Evolutionary conservation across 768 basidiomycete genomes (phyloP).

Genomic region (Tephrocybe sp.): DNA sequence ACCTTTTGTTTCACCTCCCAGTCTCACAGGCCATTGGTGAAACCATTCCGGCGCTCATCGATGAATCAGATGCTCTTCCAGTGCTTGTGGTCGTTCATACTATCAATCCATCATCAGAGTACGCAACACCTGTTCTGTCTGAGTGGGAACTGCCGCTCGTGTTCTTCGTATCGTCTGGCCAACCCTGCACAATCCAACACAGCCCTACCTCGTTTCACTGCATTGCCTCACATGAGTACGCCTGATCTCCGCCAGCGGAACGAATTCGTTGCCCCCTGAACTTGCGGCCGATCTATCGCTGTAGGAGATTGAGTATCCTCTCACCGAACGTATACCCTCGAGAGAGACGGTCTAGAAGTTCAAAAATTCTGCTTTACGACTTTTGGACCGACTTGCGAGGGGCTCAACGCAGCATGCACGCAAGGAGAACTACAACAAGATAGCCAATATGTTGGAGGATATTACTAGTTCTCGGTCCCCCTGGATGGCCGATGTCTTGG

Average conservation of each 20-base stretch:
- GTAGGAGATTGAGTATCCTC: conserved; percentile 48
- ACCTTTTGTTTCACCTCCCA: conserved; percentile 66
- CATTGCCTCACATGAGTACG: conserved; percentile 70
- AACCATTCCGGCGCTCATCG: conserved; percentile 61
- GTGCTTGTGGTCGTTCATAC: conserved; percentile 67
- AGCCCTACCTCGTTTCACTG: conserved; percentile 67
- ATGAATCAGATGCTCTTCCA: conserved; percentile 67
- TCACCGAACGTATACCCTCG: conserved; percentile 43
- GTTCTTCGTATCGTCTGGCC: conserved; percentile 70
- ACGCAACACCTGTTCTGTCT: conserved; percentile 26
- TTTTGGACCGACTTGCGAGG: conserved; percentile 63
- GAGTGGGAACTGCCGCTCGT: conserved; percentile 67
- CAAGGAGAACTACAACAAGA: conserved; percentile 69
- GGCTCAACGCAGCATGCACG: conserved; percentile 47
- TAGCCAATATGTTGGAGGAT: conserved; percentile 72
- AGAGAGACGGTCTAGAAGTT: conserved; percentile 61
- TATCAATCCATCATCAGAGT: conserved; percentile 23
- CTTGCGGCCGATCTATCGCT: conserved; percentile 29
- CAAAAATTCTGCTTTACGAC: conserved; percentile 60
- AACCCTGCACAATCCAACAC: conserved; percentile 46
- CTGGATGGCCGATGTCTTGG: conserved; percentile 78
- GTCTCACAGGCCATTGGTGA: conserved; percentile 61
- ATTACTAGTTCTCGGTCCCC: conserved; percentile 58
- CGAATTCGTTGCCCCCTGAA: conserved; percentile 23
- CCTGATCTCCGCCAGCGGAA: conserved; percentile 38